Percentiles rank a stretch among this genome's conserved stretches.
phyloP scores from a whole-genome alignment of 129 eudicot genomes.

The Calendula officinalis region DNA sequence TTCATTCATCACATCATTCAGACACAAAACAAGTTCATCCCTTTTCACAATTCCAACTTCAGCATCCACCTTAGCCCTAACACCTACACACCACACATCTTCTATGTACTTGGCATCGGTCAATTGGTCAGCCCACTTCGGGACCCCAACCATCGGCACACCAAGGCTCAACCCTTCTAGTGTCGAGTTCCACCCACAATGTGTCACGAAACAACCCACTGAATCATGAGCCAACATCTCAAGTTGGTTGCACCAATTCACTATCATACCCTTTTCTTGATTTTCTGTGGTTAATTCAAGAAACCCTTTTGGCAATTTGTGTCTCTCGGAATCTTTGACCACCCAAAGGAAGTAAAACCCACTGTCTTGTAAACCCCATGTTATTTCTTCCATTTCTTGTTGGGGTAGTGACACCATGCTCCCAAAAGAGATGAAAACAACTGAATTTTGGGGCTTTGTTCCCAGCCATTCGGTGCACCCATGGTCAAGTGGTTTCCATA shows the following conservation, averaged over 20 bases:
- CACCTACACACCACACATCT: slow-evolving; percentile 60
- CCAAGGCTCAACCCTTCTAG: slow-evolving; percentile 63
- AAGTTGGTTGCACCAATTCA: slow-evolving; percentile 65
- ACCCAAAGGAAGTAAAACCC: slow-evolving; percentile 49
- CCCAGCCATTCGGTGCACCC: slow-evolving; percentile 53
- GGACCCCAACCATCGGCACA: slow-evolving; percentile 62
- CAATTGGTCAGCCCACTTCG: slow-evolving; percentile 63
- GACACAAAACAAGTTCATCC: slow-evolving; percentile 40
- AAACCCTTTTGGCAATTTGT: slow-evolving; percentile 49
- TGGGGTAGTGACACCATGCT: slow-evolving; percentile 54
- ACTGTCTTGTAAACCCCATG: slow-evolving; percentile 43
- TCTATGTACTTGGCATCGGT: slow-evolving; percentile 57
- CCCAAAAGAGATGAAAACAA: slow-evolving; percentile 62
- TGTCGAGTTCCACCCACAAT: slow-evolving; percentile 82
- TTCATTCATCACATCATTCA: slow-evolving; percentile 50
- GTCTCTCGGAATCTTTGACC: slow-evolving; percentile 42
- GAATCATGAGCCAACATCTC: slow-evolving; percentile 56
- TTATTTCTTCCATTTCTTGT: slow-evolving; percentile 53
- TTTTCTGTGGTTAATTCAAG: slow-evolving; percentile 18
- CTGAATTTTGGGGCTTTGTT: slow-evolving; percentile 45
- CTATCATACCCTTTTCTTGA: slow-evolving; percentile 39
- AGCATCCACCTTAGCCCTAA: slow-evolving; percentile 47
- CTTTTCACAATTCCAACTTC: slow-evolving; percentile 39
- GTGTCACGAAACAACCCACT: slow-evolving; percentile 61
- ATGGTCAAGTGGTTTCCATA: slow-evolving; percentile 51